Base-by-base conservation (phyloP, 2,329 filamentous ascomycete genomes). In the Cytospora piceae region DNA sequence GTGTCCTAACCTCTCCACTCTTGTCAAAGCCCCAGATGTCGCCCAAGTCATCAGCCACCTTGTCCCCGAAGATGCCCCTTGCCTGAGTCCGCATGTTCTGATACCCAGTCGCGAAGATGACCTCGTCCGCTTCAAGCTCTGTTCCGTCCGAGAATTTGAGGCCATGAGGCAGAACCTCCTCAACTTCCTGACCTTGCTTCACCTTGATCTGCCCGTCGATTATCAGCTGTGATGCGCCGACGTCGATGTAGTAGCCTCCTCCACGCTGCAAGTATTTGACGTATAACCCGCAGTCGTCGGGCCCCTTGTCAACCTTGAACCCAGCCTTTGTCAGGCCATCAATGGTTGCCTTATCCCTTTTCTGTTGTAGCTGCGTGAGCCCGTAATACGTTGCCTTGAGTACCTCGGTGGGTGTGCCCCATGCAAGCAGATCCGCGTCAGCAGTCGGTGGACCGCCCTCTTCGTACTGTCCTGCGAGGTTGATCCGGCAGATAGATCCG, bases 171-270 rank as follows among this genome's bases (percentile, higher is more conserved):
- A 83, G 78, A 2, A 90, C 81, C 27, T 79, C 76, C 2, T 76
- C 72, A 17, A 90, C 83, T 14, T 86, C 84, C 5, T 83, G 82
- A 0, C 83, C 85, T 51, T 86, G 83, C 72, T 85, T 85, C 31
- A 91, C 77, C 69, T 85, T 86, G 73, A 91, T 86, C 72, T 85
- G 86, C 0, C 88, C 87, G 15, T 89, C 84, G 2, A 80, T 79
- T 65, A 91, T 89, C 29, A 90, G 79, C 71, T 85, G 76, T 0
- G 84, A 85, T 0, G 83, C 85, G 0, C 89, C 89, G 1, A 90
- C 87, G 67, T 91, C 87, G 68, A 91, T 88, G 75, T 91, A 91
- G 72, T 90, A 91, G 0, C 89, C 88, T 0, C 89, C 89, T 1
- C 87, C 87, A 2, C 85, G 82, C 69, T 88, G 85, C 68, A 88